These are phyloP conservation scores for Lolium multiflorum DNA, from an alignment of 176 grass and related monocot genomes.

Conservation along the genomic window DNA sequence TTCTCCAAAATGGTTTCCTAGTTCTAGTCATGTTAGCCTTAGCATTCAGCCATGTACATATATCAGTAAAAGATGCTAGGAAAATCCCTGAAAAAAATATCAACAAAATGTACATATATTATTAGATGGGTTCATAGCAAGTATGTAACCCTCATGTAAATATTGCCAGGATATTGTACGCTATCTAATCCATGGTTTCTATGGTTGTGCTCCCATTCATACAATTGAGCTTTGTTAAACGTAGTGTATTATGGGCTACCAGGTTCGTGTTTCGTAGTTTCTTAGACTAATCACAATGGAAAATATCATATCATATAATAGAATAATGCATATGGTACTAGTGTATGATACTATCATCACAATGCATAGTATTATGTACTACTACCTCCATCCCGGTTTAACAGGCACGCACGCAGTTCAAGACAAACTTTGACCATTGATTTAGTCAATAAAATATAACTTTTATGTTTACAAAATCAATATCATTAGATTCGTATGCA, in stretches of 20 bases:
- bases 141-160: constrained; percentile 39
- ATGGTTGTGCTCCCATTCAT: background rate
- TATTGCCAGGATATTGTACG: constrained; percentile 1
- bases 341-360: too few relatives aligned
- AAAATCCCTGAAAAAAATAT: constrained; percentile 17
- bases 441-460: too few relatives aligned
- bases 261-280: background rate
- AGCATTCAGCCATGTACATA: constrained; percentile 47
- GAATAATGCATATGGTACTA: too few relatives aligned
- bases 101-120: constrained; percentile 37
- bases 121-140: constrained; percentile 28
- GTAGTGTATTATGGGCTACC: background rate
- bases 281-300: too few relatives aligned
- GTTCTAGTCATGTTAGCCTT: constrained; percentile 13
- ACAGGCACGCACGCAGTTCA: too few relatives aligned
- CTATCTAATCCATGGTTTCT: background rate
- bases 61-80: constrained; percentile 23
- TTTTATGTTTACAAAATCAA: too few relatives aligned
- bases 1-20: constrained; percentile 59
- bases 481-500: too few relatives aligned
- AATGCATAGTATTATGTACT: too few relatives aligned
- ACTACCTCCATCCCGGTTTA: too few relatives aligned
- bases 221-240: background rate
- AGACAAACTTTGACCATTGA: too few relatives aligned
- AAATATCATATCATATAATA: too few relatives aligned